Conservation (phyloP, 805 yeast genomes). For the Myxozyma neotropica region DNA sequence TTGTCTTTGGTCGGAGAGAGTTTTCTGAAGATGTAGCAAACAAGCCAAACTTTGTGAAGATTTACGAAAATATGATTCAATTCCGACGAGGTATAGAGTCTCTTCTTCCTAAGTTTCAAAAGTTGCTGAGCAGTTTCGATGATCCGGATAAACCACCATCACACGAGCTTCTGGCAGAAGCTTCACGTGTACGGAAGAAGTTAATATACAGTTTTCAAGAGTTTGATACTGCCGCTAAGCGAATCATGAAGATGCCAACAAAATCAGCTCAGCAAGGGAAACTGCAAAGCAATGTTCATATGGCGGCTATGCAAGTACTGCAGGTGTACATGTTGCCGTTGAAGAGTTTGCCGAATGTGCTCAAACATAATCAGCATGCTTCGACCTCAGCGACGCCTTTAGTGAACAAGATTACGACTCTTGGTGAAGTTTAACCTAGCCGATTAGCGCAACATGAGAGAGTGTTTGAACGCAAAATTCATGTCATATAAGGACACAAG, state of each 20-base stretch:
- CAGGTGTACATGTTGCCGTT: slow-evolving; percentile 68
- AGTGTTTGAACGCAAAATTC: no score
- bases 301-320: slow-evolving; percentile 59
- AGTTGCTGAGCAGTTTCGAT: slow-evolving; percentile 44
- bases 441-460: neutral
- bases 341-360: slow-evolving; percentile 57
- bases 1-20: slow-evolving; percentile 59
- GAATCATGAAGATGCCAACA: slow-evolving; percentile 45
- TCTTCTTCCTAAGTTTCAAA: slow-evolving; percentile 51
- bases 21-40: slow-evolving; percentile 47
- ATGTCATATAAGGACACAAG: no score
- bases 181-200: slow-evolving; percentile 49
- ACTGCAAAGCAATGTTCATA: slow-evolving; percentile 58
- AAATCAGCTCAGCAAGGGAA: slow-evolving; percentile 49
- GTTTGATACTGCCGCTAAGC: slow-evolving; percentile 55
- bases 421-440: neutral
- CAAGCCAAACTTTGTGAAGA: slow-evolving; percentile 45
- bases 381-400: slow-evolving; percentile 5
- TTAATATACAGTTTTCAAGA: slow-evolving; percentile 54
- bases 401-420: slow-evolving; percentile 5
- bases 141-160: slow-evolving; percentile 40
- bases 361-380: slow-evolving; percentile 38
- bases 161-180: slow-evolving; percentile 42
- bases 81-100: slow-evolving; percentile 46
- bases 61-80: slow-evolving; percentile 49